These are phyloP conservation scores for Pseudonitzschia delicatissima DNA, from an alignment of 108 stramenopile species.

Conservation along the genomic window DNA sequence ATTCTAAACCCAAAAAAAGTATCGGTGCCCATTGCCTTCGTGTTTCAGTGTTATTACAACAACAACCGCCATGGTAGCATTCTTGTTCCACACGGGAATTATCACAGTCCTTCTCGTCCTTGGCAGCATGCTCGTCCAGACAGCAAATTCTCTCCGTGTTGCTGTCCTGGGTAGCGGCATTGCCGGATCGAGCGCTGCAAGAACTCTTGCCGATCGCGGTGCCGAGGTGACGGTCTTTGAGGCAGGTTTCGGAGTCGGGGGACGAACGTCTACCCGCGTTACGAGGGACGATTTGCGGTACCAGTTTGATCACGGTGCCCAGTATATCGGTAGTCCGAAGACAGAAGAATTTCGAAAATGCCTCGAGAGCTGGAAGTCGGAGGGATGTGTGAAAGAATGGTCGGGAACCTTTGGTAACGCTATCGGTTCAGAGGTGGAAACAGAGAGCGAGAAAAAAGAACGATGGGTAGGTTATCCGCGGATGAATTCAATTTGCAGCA, in stretches of 20 bases:
- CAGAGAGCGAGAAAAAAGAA: slow-evolving; percentile 5
- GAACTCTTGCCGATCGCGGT: slow-evolving; percentile 23
- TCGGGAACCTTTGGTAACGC: slow-evolving; percentile 17
- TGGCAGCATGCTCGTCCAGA: background rate
- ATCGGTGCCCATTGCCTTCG: too few relatives aligned
- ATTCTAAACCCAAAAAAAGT: too few relatives aligned
- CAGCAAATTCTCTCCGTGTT: slow-evolving; percentile 13
- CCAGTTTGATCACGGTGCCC: slow-evolving; percentile 40
- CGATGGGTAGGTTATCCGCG: slow-evolving; percentile 27
- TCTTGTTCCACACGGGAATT: too few relatives aligned
- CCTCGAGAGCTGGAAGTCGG: slow-evolving; percentile 20
- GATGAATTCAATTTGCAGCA: slow-evolving; percentile 31
- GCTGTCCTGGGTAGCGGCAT: slow-evolving; percentile 37
- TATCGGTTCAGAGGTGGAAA: background rate
- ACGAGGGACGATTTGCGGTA: slow-evolving; percentile 6
- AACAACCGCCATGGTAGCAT: background rate
- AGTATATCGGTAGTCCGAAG: slow-evolving; percentile 28
- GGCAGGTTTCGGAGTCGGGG: slow-evolving; percentile 35
- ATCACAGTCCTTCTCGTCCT: background rate
- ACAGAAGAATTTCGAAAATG: slow-evolving; percentile 22
- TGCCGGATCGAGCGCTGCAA: slow-evolving; percentile 29
- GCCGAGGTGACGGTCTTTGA: slow-evolving; percentile 30
- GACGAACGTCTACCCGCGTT: slow-evolving; percentile 33
- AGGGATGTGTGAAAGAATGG: slow-evolving; percentile 30
- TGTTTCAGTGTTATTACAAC: background rate